Percentiles rank a stretch among this genome's conserved stretches.
These are phyloP conservation scores for Alternaria brassicicola DNA, from an alignment of 2,329 filamentous ascomycete species.

Conservation along the genomic window DNA sequence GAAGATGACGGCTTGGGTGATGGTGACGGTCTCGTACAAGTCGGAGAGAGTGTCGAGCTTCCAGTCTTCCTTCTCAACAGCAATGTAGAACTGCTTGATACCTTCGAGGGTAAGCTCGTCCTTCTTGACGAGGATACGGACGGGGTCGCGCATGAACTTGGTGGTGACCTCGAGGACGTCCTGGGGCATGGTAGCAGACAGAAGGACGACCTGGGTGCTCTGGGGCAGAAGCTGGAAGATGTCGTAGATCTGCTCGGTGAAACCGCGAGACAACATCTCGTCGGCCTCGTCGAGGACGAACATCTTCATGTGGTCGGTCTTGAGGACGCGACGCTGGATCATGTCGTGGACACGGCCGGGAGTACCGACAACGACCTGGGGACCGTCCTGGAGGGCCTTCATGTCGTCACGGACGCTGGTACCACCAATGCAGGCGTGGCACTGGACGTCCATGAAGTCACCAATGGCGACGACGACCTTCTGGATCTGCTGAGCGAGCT, in stretches of 20 bases:
- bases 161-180: slow-evolving; percentile 99
- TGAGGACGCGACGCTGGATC: slow-evolving; percentile 97
- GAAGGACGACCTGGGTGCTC: slow-evolving; percentile 96
- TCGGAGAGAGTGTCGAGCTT: slow-evolving; percentile 99
- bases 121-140: slow-evolving; percentile 99
- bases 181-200: slow-evolving; percentile 98
- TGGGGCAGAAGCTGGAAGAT: slow-evolving; percentile 99
- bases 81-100: slow-evolving; percentile 99
- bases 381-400: slow-evolving; percentile 94
- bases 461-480: slow-evolving; percentile 98
- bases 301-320: slow-evolving; percentile 99
- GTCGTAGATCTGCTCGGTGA: slow-evolving; percentile 99
- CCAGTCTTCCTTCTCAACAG: slow-evolving; percentile 99
- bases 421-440: slow-evolving; percentile 98
- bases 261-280: slow-evolving; percentile 99
- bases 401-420: slow-evolving; percentile 98
- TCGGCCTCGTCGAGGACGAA: slow-evolving; percentile 99
- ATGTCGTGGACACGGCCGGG: slow-evolving; percentile 99
- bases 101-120: slow-evolving; percentile 98
- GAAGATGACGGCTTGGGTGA: slow-evolving; percentile 99
- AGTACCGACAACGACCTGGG: slow-evolving; percentile 96
- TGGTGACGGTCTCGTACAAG: slow-evolving; percentile 98
- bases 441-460: slow-evolving; percentile 99
- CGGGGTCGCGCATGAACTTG: slow-evolving; percentile 99
- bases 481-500: slow-evolving; percentile 99